phyloP scores from a whole-genome alignment of 257 asterid species.

The Linderniella brevidens region DNA sequence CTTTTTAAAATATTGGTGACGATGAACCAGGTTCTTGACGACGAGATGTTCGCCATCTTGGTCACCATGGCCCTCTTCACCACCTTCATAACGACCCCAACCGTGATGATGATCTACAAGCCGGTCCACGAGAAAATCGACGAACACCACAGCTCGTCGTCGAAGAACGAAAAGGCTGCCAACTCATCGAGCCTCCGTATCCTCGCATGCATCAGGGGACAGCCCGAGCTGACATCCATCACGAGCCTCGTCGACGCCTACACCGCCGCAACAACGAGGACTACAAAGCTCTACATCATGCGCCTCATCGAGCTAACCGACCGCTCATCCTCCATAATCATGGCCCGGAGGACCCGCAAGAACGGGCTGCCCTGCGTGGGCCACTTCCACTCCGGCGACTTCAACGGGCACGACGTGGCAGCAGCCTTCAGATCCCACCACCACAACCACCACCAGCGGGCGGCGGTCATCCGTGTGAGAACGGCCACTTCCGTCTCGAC shows the following conservation, averaged over 20 bases:
- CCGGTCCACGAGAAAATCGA: conserved; percentile 14
- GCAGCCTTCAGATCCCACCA: conserved; percentile 18
- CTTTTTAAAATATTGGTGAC: not conserved
- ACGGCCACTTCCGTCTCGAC: conserved; percentile 19
- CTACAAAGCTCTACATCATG: conserved; percentile 32
- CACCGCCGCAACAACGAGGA: conserved; percentile 15
- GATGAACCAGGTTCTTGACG: conserved; percentile 33
- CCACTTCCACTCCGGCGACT: conserved; percentile 13
- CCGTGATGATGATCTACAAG: conserved; percentile 36
- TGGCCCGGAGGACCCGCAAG: conserved; percentile 23
- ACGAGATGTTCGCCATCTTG: conserved; percentile 46
- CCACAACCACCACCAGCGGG: conserved; percentile 13
- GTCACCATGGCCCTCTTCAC: conserved; percentile 63
- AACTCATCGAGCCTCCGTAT: conserved; percentile 20
- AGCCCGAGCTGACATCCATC: conserved; percentile 23
- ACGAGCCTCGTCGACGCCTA: conserved; percentile 26
- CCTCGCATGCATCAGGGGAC: conserved; percentile 36
- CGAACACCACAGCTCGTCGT: not conserved
- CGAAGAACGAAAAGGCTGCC: not conserved
- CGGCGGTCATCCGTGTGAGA: conserved; percentile 13
- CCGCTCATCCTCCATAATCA: conserved; percentile 36
- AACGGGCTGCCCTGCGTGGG: conserved; percentile 26
- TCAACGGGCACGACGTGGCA: conserved; percentile 19
- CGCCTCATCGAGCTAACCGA: conserved; percentile 39
- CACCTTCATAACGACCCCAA: conserved; percentile 52